phyloP scores from a whole-genome alignment of 805 yeast genomes.

The Lipomyces mesembrius region DNA sequence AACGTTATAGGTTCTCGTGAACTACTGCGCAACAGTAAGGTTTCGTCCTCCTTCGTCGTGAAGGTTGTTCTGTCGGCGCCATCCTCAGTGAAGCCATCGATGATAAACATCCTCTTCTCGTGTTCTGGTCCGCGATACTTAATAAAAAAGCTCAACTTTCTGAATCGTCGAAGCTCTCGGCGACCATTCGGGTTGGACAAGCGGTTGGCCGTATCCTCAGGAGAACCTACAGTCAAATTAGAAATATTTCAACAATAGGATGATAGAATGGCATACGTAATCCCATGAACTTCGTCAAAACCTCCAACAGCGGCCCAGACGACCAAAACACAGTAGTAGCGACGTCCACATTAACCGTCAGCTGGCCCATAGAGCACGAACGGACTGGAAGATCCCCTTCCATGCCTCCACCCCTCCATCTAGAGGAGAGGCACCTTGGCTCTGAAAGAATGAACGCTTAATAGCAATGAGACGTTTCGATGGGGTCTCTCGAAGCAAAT shows the following conservation, averaged over 20 bases:
- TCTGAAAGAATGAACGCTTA: slow-evolving; percentile 19
- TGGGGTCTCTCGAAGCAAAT: slow-evolving; percentile 24
- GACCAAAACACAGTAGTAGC: slow-evolving; percentile 44
- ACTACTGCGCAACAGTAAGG: slow-evolving; percentile 43
- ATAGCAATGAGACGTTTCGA: slow-evolving; percentile 17
- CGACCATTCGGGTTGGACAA: slow-evolving; percentile 33
- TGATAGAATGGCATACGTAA: not conserved
- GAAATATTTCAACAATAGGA: not conserved
- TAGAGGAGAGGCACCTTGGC: slow-evolving; percentile 26
- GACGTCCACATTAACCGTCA: slow-evolving; percentile 44
- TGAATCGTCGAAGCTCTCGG: slow-evolving; percentile 12
- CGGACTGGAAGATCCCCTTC: slow-evolving; percentile 45
- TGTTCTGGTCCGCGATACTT: slow-evolving; percentile 27
- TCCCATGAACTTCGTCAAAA: slow-evolving; percentile 22
- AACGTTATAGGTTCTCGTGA: slow-evolving; percentile 40
- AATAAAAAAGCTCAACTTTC: slow-evolving; percentile 15
- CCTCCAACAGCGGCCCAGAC: slow-evolving; percentile 42
- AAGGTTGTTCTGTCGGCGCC: slow-evolving; percentile 40
- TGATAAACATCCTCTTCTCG: slow-evolving; percentile 21
- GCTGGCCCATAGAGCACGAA: slow-evolving; percentile 42
- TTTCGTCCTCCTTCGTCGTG: slow-evolving; percentile 37
- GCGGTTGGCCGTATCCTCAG: slow-evolving; percentile 42
- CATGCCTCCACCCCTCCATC: slow-evolving; percentile 43
- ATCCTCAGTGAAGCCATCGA: slow-evolving; percentile 20
- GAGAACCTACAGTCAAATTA: slow-evolving; percentile 14